phyloP scores from a whole-genome alignment of 176 grass and related monocot genomes.

The Triticum dicoccoides region DNA sequence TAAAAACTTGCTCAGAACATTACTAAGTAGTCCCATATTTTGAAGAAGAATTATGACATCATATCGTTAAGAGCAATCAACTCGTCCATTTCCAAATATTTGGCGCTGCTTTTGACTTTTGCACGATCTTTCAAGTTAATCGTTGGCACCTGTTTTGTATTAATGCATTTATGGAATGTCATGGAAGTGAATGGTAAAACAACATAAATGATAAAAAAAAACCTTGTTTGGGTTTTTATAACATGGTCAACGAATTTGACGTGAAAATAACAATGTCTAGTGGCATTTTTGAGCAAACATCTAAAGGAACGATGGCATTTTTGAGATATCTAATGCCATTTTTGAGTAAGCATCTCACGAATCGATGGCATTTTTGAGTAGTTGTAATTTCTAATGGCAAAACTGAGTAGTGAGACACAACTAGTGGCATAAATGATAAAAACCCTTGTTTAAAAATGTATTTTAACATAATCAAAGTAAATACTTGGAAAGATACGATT shows the following conservation, averaged over 20 bases:
- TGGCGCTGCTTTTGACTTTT: background rate
- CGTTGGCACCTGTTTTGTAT: background rate
- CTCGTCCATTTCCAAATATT: background rate
- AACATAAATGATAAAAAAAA: background rate
- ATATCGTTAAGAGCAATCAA: constrained; percentile 9
- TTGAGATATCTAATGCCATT: too few relatives aligned
- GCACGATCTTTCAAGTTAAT: background rate
- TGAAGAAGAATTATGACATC: constrained; percentile 3
- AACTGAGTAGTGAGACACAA: too few relatives aligned
- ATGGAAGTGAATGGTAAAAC: background rate
- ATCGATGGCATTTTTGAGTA: too few relatives aligned
- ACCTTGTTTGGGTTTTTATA: too few relatives aligned
- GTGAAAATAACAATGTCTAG: too few relatives aligned
- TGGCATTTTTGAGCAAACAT: too few relatives aligned
- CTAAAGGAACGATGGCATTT: too few relatives aligned
- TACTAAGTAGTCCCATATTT: background rate
- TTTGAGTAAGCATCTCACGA: too few relatives aligned
- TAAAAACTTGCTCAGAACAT: constrained; percentile 38
- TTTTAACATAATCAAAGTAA: background rate
- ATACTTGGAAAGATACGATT: background rate
- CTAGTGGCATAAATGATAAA: too few relatives aligned
- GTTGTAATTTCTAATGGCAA: too few relatives aligned
- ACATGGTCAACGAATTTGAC: too few relatives aligned
- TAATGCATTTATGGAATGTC: background rate
- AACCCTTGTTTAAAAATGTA: background rate